Percentiles rank a stretch among this genome's conserved stretches.
Conservation (phyloP, 768 basidiomycete species). For the Russula sp. region DNA sequence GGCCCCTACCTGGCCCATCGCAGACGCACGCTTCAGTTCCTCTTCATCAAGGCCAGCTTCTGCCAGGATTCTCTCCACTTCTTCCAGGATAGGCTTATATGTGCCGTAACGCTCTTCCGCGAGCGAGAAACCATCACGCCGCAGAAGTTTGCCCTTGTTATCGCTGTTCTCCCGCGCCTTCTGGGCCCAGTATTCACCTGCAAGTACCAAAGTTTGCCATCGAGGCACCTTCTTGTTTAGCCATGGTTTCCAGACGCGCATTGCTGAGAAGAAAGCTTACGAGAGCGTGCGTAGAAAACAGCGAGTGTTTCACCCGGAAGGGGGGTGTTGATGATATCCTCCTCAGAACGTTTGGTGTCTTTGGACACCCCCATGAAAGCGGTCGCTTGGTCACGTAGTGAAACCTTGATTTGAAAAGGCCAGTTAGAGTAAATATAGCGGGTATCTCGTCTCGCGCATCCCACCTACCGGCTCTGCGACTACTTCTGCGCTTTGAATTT, state of each 20-base stretch:
- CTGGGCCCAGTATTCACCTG: conserved; percentile 77
- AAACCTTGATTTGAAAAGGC: conserved; percentile 27
- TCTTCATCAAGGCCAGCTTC: conserved; percentile 84
- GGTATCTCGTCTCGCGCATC: conserved; percentile 3
- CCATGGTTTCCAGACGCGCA: background rate
- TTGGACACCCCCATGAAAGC: conserved; percentile 62
- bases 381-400: conserved; percentile 40
- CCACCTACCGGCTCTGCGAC: conserved; percentile 23
- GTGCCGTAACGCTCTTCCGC: conserved; percentile 69
- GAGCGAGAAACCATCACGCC: conserved; percentile 70
- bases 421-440: background rate
- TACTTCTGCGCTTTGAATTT: conserved; percentile 25
- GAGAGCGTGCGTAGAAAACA: conserved; percentile 74
- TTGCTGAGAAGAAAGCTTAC: conserved; percentile 38
- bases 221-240: background rate
- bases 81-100: conserved; percentile 77
- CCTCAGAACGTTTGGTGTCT: conserved; percentile 51
- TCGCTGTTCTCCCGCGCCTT: conserved; percentile 56
- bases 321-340: conserved; percentile 74
- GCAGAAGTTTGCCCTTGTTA: conserved; percentile 69
- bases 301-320: conserved; percentile 80
- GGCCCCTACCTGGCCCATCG: conserved; percentile 32
- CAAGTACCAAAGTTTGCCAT: background rate
- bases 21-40: conserved; percentile 59
- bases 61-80: conserved; percentile 76